Percentiles rank a stretch among this genome's conserved stretches.
These are phyloP conservation scores for Rubroboletus pulcherrimus DNA, from an alignment of 768 basidiomycete genomes.

Conservation along the genomic window DNA sequence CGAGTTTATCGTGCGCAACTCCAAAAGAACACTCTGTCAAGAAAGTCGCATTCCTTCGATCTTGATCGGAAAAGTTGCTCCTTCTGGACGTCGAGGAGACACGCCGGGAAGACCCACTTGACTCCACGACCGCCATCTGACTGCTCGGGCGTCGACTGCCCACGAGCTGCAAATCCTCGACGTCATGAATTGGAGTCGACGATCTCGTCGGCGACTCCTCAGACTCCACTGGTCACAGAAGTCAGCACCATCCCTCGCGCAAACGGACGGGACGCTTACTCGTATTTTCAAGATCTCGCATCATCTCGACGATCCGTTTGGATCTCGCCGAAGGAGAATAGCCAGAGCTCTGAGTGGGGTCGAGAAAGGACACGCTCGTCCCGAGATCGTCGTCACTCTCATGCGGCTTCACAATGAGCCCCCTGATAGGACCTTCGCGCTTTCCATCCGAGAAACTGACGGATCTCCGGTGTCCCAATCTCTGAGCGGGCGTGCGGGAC, in stretches of 20 bases:
- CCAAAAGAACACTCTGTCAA: constrained; percentile 97
- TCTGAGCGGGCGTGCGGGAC: constrained; percentile 53
- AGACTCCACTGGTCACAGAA: constrained; percentile 25
- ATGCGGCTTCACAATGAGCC: constrained; percentile 40
- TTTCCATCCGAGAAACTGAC: constrained; percentile 98
- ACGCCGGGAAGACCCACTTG: constrained; percentile 33
- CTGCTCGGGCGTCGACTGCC: constrained; percentile 39
- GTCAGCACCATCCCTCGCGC: constrained; percentile 2
- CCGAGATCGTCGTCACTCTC: constrained; percentile 36
- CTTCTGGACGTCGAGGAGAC: constrained; percentile 45
- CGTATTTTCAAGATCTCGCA: constrained; percentile 67
- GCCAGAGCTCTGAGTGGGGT: constrained; percentile 18
- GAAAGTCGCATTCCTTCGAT: constrained; percentile 56
- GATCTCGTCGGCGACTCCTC: constrained; percentile 57
- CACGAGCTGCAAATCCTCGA: constrained; percentile 47
- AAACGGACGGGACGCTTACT: constrained; percentile 45
- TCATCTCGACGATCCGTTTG: constrained; percentile 77
- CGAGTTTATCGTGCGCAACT: constrained; percentile 86
- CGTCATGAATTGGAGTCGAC: constrained; percentile 41
- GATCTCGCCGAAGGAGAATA: constrained; percentile 64
- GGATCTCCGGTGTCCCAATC: constrained; percentile 60
- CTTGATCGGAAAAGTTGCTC: constrained; percentile 34
- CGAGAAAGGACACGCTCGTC: constrained; percentile 17
- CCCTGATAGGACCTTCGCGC: constrained; percentile 82
- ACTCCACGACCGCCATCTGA: constrained; percentile 22